A percentile compares a stretch with the other conserved stretches of the same genome.
phyloP scores from a whole-genome alignment of 352 stramenopile genomes.

The Globisporangium irregulare region DNA sequence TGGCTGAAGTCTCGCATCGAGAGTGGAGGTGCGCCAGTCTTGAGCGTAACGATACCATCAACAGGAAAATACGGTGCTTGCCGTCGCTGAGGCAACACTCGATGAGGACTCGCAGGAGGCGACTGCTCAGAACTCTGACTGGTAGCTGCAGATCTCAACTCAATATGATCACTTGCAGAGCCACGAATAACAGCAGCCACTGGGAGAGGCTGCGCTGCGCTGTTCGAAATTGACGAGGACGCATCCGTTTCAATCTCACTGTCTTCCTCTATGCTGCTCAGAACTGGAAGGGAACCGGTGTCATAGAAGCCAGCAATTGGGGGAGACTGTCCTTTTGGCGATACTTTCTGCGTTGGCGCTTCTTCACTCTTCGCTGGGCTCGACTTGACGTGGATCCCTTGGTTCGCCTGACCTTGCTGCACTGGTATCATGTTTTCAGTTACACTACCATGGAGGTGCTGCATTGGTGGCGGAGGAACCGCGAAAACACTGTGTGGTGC shows the following conservation, averaged over 20 bases:
- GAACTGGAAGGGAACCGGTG: not conserved
- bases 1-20: not conserved
- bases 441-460: not conserved
- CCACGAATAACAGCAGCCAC: not conserved
- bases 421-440: not conserved
- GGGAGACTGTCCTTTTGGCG: not conserved
- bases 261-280: not conserved
- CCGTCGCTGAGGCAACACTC: conserved; percentile 8
- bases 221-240: not conserved
- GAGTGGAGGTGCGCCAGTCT: not conserved
- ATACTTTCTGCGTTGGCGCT: not conserved
- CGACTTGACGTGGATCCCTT: not conserved
- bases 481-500: not conserved
- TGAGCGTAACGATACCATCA: not conserved
- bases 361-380: not conserved
- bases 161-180: not conserved
- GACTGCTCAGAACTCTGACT: not conserved
- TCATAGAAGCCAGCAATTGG: not conserved
- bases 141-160: not conserved
- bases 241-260: not conserved
- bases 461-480: too few species aligned
- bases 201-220: not conserved
- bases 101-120: not conserved
- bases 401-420: not conserved
- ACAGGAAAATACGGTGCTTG: not conserved